Evolutionary conservation across 345 rosid species (phyloP).

Genomic region (Kernera saxatilis): DNA sequence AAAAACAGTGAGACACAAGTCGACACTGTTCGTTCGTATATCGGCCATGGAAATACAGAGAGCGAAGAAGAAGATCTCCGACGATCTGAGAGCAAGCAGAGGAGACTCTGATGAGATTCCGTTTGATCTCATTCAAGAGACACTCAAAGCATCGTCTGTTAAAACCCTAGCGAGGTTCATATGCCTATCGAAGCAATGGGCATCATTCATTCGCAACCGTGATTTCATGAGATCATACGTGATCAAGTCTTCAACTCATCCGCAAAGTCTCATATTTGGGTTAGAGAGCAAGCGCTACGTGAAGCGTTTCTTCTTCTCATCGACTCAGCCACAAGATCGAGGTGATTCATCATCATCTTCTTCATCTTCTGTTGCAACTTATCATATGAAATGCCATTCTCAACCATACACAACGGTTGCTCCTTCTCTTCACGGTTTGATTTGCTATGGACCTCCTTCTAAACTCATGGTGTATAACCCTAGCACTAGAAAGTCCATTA

Average conservation of each 20-base stretch:
- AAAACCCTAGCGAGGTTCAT: not conserved
- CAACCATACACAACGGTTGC: not conserved
- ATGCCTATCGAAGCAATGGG: not conserved
- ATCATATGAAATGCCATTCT: constrained; percentile 3
- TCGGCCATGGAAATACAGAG: no score
- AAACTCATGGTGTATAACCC: not conserved
- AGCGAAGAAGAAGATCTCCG: no score
- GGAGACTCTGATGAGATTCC: no score
- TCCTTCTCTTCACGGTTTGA: constrained; percentile 1
- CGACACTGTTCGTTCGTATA: no score
- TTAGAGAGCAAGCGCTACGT: not conserved
- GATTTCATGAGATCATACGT: not conserved
- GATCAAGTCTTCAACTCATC: not conserved
- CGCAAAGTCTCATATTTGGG: not conserved
- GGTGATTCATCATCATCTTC: not conserved
- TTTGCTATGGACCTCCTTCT: constrained; percentile 4
- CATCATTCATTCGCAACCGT: not conserved
- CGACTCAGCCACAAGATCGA: not conserved
- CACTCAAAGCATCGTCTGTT: not conserved
- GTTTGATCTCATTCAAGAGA: not conserved
- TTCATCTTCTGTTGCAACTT: not conserved
- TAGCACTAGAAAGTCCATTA: not conserved
- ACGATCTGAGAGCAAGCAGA: no score
- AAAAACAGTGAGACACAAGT: no score
- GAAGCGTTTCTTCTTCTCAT: not conserved